Conservation (phyloP, 306 rosid species). For the Trifolium subterraneum region DNA sequence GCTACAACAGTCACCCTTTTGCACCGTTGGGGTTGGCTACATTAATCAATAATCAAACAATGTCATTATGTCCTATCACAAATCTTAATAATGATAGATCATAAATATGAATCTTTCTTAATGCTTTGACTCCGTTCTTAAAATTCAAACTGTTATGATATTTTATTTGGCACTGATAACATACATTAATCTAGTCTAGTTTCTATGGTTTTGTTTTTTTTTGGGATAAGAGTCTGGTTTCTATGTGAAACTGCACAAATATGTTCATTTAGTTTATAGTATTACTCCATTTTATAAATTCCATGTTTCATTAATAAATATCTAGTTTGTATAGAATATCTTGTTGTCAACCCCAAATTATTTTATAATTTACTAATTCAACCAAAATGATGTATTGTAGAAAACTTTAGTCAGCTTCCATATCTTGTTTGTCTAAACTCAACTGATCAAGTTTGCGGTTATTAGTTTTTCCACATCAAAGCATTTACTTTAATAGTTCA, state of each 20-base stretch:
- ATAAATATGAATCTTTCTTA: slow-evolving; percentile 4
- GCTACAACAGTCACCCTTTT: not conserved
- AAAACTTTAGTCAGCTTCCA: slow-evolving; percentile 20
- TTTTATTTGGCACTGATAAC: slow-evolving; percentile 20
- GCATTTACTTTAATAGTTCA: slow-evolving; percentile 34
- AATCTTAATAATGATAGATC: slow-evolving; percentile 8
- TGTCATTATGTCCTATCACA: not conserved
- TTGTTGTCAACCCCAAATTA: slow-evolving; percentile 13
- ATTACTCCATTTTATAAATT: slow-evolving; percentile 1
- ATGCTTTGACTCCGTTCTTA: slow-evolving; percentile 20
- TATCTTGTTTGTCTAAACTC: slow-evolving; percentile 34
- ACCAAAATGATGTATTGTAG: slow-evolving; percentile 26
- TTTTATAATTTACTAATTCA: slow-evolving; percentile 30
- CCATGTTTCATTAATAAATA: not conserved
- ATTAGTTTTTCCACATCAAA: slow-evolving; percentile 23
- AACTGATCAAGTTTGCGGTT: slow-evolving; percentile 33
- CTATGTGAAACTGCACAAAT: slow-evolving; percentile 24
- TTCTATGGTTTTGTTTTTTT: not conserved
- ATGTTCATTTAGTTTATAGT: slow-evolving; percentile 18
- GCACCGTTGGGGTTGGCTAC: not conserved
- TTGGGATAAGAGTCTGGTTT: slow-evolving; percentile 20
- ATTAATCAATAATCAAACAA: not conserved
- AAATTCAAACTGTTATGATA: slow-evolving; percentile 25
- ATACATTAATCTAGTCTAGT: slow-evolving; percentile 18
- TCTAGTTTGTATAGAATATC: slow-evolving; percentile 22